Conservation (phyloP, 2,329 filamentous ascomycete species). For the Colletotrichum aenigma region DNA sequence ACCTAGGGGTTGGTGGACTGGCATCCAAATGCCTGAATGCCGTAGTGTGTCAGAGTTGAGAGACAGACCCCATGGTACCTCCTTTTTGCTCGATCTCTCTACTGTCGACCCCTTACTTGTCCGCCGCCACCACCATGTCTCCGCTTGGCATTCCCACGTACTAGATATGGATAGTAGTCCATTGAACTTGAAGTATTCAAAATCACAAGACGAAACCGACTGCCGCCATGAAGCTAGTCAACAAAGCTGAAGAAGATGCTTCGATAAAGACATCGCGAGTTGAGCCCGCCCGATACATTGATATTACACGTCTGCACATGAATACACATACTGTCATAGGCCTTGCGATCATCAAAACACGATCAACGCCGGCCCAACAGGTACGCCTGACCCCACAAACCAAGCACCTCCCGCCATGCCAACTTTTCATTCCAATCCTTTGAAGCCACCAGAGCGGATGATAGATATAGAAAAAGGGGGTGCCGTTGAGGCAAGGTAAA, state of each 20-base stretch:
- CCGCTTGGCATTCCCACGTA: too few relatives aligned
- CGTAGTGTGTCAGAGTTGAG: too few relatives aligned
- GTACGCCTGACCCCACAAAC: not conserved
- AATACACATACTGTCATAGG: not conserved
- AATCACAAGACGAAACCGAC: not conserved
- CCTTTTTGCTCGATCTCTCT: not conserved
- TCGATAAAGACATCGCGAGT: not conserved
- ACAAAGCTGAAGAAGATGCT: not conserved
- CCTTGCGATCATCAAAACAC: not conserved
- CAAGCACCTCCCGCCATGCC: not conserved
- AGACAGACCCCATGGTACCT: too few relatives aligned
- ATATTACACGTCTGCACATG: not conserved
- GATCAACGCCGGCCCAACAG: not conserved
- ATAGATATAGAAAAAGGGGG: not conserved
- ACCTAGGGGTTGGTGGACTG: too few relatives aligned
- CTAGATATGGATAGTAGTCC: not conserved
- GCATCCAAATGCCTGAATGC: too few relatives aligned
- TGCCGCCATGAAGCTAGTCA: not conserved
- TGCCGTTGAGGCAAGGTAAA: conserved; percentile 1
- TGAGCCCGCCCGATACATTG: not conserved
- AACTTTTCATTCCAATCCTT: not conserved
- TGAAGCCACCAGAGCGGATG: not conserved
- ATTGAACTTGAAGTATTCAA: not conserved
- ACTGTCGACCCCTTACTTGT: not conserved
- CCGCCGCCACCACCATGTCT: not conserved